Evolutionary conservation across 192 early-diverging fungal genomes (phyloP), one percentile per base, ranked within the genome.

Genomic region (Mortierella antarctica): DNA sequence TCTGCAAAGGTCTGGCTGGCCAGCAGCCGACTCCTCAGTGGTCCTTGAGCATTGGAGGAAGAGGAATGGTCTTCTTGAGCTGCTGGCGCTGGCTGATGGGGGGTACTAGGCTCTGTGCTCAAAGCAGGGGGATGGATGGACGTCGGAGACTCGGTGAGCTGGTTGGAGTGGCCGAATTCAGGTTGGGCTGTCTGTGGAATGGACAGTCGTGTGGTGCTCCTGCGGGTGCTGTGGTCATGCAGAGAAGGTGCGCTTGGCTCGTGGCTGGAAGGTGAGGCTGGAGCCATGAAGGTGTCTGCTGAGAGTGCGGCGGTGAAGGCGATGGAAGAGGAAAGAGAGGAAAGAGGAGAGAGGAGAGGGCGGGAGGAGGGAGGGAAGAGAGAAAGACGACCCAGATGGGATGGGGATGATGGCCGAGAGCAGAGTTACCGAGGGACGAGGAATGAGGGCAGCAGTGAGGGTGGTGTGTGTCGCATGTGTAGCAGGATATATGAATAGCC

Each of bases 1-100:
- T 76, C 74, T 31, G 67, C 74, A 69, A 76, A 76, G 0, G 74
- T 70, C 46, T 76, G 74, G 2, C 74, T 68, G 23, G 62, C 66
- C 23, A 44, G 40, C 2, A 57, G 31, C 6, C 61, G 41, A 14
- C 12, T 58, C 31, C 39, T 65, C 39, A 69, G 15, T 15, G 67
- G 67, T 13, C 65, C 74, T 31, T 31, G 31, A 31, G 31, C 31
- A 31, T 31, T 31, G 31, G 31, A 54, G 54, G 40, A 31, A 17
- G 23, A 31, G 4, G 23, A 31, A 11, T 4, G 56, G 57, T n/a
- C 39, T 3, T 14, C 57, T n/a, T 41, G 13, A 42, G 31, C 31
- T 31, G 31, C 31, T 31, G 31, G 31, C 31, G 1, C 31, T 31
- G 1, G 31, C 3, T 31, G 31, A 1, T 31, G 31, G 31, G 31